phyloP scores from a whole-genome alignment of 2,329 filamentous ascomycete species.

The Phialophora chinensis region DNA sequence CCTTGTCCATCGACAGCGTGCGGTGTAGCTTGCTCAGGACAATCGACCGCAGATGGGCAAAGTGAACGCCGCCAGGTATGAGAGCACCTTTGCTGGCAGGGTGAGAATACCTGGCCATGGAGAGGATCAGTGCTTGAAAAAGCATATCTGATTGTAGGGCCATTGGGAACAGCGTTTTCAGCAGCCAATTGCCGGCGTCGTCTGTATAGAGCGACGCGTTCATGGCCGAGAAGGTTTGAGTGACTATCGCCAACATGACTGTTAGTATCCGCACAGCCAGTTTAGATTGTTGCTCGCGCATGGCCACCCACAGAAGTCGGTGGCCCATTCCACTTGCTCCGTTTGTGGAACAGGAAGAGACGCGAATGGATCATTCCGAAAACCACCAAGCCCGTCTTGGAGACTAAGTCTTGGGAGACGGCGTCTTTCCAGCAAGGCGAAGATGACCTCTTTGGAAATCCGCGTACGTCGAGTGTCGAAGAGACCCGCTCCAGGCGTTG shows the following conservation, averaged over 20 bases:
- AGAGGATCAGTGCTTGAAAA: constrained; percentile 11
- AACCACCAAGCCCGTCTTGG: constrained; percentile 3
- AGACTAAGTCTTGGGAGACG: neutral
- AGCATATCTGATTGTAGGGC: constrained; percentile 17
- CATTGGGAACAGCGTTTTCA: constrained; percentile 11
- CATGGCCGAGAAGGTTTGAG: constrained; percentile 10
- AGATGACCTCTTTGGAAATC: constrained; percentile 5
- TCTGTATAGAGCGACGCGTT: constrained; percentile 13
- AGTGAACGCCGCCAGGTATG: constrained; percentile 10
- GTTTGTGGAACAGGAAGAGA: constrained; percentile 12
- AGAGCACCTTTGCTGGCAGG: constrained; percentile 6
- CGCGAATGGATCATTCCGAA: constrained; percentile 11
- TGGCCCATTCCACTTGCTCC: constrained; percentile 12
- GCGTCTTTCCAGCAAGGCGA: constrained; percentile 9
- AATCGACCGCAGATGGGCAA: constrained; percentile 11
- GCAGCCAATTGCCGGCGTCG: constrained; percentile 12
- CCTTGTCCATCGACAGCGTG: constrained; percentile 9
- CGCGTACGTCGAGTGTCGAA: neutral
- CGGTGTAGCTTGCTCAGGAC: constrained; percentile 12
- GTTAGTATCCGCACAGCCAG: neutral
- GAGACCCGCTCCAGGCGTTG: neutral
- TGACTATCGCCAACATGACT: neutral
- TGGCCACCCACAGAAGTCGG: constrained; percentile 16
- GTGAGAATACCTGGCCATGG: constrained; percentile 15
- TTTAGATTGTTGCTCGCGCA: neutral